Evolutionary conservation across 352 stramenopile species (phyloP), one percentile per base, ranked within the genome.

Genomic region (Elongisporangium prolatum): DNA sequence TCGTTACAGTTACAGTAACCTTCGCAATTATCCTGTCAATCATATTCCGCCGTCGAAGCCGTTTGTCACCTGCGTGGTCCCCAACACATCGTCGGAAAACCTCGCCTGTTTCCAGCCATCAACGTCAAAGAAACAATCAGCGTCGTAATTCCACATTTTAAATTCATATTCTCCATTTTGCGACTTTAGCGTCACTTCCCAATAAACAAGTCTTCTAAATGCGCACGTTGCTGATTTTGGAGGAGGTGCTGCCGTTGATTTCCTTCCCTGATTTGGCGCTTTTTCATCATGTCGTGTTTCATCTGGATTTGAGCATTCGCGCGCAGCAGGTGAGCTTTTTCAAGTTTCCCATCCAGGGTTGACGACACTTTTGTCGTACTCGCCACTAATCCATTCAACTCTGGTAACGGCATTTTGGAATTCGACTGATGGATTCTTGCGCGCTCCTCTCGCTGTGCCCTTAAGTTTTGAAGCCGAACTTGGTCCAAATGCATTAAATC

Each of bases 21-120:
- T 51, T 77, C 7, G 79, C 77, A 16, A 88, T 92, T 13, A 28
- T 81, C 21, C 60, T 89, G 7, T 92, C 84, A 8, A 82, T 89
- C 34, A 57, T 86, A 11, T 61, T 89, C 38, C 77, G 77, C 50
- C 72, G 79, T 9, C 76, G 67, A 18, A 64, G 65, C 44, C 69
- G 61, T 38, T 54, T 69, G 37, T 69, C 68, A 34, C 54, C 77
- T 34, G 25, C 62, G 54, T 38, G 64, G 34, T 79, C 68, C 48
- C 56, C 71, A 58, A 62, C 54, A 55, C 65, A 74, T 38, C 44
- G 50, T 10, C 60, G 52, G 72, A 71, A 50, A 75, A 60, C 48
- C 52, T 49, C 17, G 63, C 66, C 18, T 61, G 54, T 51, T 56
- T 16, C 24, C 65, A 59, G 24, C 57, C 38, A 21, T 6, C 28